Conservation (phyloP, 495 filamentous ascomycete genomes). For the Penicillium paxilli region DNA sequence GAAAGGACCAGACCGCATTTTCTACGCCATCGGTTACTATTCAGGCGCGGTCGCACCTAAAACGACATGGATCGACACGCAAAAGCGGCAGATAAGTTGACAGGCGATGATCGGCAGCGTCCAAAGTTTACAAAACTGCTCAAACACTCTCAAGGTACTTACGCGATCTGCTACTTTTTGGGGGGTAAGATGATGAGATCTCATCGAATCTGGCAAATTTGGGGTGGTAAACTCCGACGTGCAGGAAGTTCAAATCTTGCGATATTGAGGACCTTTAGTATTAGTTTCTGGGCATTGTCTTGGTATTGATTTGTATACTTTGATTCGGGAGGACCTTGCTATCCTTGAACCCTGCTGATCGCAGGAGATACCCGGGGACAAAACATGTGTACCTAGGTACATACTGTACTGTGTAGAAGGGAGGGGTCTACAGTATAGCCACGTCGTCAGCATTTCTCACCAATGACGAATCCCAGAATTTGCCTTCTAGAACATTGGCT, state of each 20-base stretch:
- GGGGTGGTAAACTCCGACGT: neutral
- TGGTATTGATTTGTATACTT: neutral
- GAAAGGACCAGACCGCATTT: neutral
- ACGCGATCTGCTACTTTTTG: neutral
- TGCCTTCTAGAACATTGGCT: constrained; percentile 8
- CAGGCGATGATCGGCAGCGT: constrained; percentile 18
- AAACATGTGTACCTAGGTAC: too few species aligned
- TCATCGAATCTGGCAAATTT: neutral
- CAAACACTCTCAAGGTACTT: constrained; percentile 43
- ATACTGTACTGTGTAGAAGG: too few species aligned
- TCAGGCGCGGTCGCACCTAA: neutral
- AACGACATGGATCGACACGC: constrained; percentile 11
- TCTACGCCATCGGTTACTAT: neutral
- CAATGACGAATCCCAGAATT: neutral
- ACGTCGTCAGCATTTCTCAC: neutral
- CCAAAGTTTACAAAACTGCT: constrained; percentile 30
- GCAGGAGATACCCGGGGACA: too few species aligned
- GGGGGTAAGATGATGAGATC: too few species aligned
- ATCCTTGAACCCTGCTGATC: neutral
- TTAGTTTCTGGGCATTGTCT: constrained; percentile 1
- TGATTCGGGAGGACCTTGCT: constrained; percentile 1
- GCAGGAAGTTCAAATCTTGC: neutral
- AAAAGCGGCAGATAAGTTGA: constrained; percentile 13
- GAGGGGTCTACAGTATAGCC: too few species aligned
- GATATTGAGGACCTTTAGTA: neutral